Conservation (phyloP, 768 basidiomycete genomes). For the Termitomyces sp. region DNA sequence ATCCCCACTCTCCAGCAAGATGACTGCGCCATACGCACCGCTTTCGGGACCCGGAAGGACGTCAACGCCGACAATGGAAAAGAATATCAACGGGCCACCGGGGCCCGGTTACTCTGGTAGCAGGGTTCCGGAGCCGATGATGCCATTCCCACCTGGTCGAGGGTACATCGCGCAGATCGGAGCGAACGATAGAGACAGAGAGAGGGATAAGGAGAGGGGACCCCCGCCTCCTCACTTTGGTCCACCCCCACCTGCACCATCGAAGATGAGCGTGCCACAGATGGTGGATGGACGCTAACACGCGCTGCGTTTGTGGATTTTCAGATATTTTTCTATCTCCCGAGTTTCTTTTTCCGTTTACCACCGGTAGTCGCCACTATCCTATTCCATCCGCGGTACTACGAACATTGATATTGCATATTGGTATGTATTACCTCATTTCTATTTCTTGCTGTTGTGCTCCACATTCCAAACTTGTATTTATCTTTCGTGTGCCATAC, state of each 20-base stretch:
- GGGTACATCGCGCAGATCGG: slow-evolving; percentile 12
- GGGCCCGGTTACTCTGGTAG: slow-evolving; percentile 15
- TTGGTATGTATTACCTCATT: not conserved
- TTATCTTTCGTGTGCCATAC: not conserved
- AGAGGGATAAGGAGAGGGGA: slow-evolving; percentile 14
- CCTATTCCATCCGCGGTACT: not conserved
- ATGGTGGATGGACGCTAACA: slow-evolving; percentile 33
- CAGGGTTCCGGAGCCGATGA: slow-evolving; percentile 28
- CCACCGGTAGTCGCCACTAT: not conserved
- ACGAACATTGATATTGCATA: not conserved
- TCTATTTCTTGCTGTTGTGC: not conserved
- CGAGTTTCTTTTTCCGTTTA: not conserved
- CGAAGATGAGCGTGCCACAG: slow-evolving; percentile 40
- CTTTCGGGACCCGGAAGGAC: slow-evolving; percentile 20
- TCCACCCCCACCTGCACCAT: slow-evolving; percentile 23
- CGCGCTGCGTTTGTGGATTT: not conserved
- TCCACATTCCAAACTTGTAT: not conserved
- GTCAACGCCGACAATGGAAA: slow-evolving; percentile 20
- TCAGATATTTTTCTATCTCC: not conserved
- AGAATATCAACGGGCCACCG: slow-evolving; percentile 7
- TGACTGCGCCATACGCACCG: slow-evolving; percentile 14
- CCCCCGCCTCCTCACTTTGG: slow-evolving; percentile 21
- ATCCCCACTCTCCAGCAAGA: slow-evolving; percentile 23
- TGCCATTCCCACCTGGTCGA: slow-evolving; percentile 19
- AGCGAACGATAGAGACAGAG: slow-evolving; percentile 16